These are phyloP conservation scores for Boletus coccyginus DNA, from an alignment of 768 basidiomycete species.

Conservation along the genomic window DNA sequence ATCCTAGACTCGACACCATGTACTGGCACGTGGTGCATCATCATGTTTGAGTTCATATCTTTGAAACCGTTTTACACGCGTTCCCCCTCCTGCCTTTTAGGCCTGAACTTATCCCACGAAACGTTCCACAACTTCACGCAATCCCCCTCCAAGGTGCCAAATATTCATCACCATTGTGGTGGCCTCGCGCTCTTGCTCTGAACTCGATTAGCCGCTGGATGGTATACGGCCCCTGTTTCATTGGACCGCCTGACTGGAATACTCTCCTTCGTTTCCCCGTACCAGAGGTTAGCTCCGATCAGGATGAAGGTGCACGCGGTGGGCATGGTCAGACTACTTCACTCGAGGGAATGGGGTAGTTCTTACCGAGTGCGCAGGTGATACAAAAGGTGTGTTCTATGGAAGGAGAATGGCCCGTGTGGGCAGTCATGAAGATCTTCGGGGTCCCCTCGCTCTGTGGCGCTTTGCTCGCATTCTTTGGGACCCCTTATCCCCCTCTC, in stretches of 20 bases:
- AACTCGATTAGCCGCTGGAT: background rate
- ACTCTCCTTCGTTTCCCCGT: background rate
- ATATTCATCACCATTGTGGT: background rate
- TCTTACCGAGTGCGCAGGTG: slow-evolving; percentile 4
- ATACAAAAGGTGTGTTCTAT: slow-evolving; percentile 12
- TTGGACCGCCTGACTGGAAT: background rate
- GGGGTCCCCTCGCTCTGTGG: slow-evolving; percentile 23
- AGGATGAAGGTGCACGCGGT: background rate
- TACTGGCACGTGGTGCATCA: too few relatives aligned
- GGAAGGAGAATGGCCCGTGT: slow-evolving; percentile 7
- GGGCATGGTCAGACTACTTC: slow-evolving; percentile 15
- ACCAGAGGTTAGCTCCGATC: background rate
- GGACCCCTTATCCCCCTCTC: slow-evolving; percentile 10
- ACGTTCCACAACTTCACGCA: background rate
- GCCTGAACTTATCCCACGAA: background rate
- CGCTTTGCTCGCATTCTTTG: slow-evolving; percentile 19
- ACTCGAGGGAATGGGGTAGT: background rate
- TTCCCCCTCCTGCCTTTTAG: background rate
- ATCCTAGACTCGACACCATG: too few relatives aligned
- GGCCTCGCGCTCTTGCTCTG: too few relatives aligned
- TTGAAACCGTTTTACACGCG: background rate
- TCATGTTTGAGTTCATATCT: too few relatives aligned
- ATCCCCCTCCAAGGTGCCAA: background rate
- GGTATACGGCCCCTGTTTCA: background rate
- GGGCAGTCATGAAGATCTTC: slow-evolving; percentile 15